A percentile compares a stretch with the other conserved stretches of the same genome.
phyloP scores from a whole-genome alignment of 2,329 filamentous ascomycete genomes.

The Sporothrix dimorphospora region DNA sequence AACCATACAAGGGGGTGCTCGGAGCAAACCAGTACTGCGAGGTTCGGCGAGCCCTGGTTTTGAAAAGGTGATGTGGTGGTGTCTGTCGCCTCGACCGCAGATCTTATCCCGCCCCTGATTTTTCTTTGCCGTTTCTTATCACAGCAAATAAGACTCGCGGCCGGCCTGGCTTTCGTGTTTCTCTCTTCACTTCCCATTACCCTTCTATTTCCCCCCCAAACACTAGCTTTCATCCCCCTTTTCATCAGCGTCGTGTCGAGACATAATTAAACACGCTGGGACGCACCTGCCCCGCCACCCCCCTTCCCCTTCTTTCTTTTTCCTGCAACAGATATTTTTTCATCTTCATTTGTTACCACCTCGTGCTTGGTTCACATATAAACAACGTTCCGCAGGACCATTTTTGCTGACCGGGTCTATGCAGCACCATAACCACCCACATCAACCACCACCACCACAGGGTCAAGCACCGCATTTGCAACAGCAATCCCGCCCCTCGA shows the following conservation, averaged over 20 bases:
- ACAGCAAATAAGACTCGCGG: conserved; percentile 29
- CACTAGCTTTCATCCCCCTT: conserved; percentile 29
- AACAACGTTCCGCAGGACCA: conserved; percentile 6
- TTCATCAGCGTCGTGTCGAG: conserved; percentile 28
- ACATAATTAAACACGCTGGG: conserved; percentile 32
- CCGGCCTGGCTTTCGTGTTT: conserved; percentile 12
- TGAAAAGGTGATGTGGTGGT: conserved; percentile 6
- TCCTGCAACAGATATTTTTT: conserved; percentile 7
- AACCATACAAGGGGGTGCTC: not conserved
- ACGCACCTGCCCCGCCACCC: conserved; percentile 27
- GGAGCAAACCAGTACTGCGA: not conserved
- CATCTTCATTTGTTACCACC: not conserved
- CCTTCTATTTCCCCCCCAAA: conserved; percentile 27
- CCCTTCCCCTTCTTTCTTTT: conserved; percentile 26
- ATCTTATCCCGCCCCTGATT: conserved; percentile 25
- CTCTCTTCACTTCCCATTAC: conserved; percentile 11
- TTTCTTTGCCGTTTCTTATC: conserved; percentile 26
- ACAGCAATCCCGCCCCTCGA: conserved; percentile 60
- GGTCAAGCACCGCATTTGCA: conserved; percentile 63
- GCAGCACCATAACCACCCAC: conserved; percentile 75
- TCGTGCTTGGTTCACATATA: conserved; percentile 15
- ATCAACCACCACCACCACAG: conserved; percentile 69
- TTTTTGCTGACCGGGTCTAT: conserved; percentile 47
- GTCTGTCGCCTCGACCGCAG: conserved; percentile 22
- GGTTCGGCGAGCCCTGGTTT: conserved; percentile 4